Conservation (phyloP, 345 rosid genomes). For the Salix caprea region DNA sequence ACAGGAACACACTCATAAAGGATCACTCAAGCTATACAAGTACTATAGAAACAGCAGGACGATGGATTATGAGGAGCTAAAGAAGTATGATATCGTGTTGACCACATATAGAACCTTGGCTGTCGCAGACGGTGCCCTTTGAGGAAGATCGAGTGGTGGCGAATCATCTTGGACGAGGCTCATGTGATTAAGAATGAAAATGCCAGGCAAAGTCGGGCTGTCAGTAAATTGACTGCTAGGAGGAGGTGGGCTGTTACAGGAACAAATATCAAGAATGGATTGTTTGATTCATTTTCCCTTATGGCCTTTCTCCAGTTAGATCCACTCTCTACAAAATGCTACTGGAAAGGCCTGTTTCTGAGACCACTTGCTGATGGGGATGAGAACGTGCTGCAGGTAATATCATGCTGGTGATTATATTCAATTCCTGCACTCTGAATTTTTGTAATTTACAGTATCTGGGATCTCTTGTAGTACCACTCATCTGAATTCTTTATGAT, state of each 20-base stretch:
- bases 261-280: slow-evolving; percentile 86
- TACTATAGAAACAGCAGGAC: slow-evolving; percentile 65
- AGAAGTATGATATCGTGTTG: slow-evolving; percentile 63
- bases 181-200: slow-evolving; percentile 71
- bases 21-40: slow-evolving; percentile 62
- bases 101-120: slow-evolving; percentile 71
- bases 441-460: too few relatives aligned
- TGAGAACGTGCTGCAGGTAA: too few relatives aligned
- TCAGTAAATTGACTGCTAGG: slow-evolving; percentile 51
- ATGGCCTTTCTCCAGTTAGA: slow-evolving; percentile 58
- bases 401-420: too few relatives aligned
- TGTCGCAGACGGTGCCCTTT: slow-evolving; percentile 30
- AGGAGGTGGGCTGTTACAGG: slow-evolving; percentile 87
- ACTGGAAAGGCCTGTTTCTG: slow-evolving; percentile 57
- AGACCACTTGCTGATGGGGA: too few relatives aligned
- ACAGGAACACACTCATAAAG: slow-evolving; percentile 63
- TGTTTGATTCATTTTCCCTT: slow-evolving; percentile 65
- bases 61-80: slow-evolving; percentile 49
- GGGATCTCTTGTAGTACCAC: too few relatives aligned
- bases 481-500: too few relatives aligned
- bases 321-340: slow-evolving; percentile 22
- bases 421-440: too few relatives aligned
- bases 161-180: slow-evolving; percentile 85
- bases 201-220: slow-evolving; percentile 67
- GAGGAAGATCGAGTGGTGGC: slow-evolving; percentile 74